Percentiles rank a stretch among this genome's conserved stretches.
phyloP scores from a whole-genome alignment of 129 eudicot genomes.

The Tanacetum coccineum region DNA sequence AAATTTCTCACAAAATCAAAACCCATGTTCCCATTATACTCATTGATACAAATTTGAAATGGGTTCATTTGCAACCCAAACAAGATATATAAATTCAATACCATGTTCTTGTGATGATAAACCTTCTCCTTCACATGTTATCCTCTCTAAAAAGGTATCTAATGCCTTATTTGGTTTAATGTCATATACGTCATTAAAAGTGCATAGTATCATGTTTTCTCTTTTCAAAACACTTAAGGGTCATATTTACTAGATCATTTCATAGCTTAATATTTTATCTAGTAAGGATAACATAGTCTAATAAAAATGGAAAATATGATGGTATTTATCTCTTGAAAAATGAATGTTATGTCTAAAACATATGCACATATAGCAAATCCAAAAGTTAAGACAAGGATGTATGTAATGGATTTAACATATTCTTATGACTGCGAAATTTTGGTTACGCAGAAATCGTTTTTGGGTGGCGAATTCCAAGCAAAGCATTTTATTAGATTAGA shows the following conservation, averaged over 20 bases:
- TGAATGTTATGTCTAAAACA: too few relatives aligned
- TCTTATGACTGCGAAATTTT: background rate
- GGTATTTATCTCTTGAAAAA: too few relatives aligned
- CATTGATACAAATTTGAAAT: background rate
- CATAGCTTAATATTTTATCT: too few relatives aligned
- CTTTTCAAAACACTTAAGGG: too few relatives aligned
- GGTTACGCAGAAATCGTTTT: slow-evolving; percentile 29
- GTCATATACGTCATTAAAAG: too few relatives aligned
- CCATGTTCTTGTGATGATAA: slow-evolving; percentile 21
- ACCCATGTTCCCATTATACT: background rate
- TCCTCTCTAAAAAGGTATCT: slow-evolving; percentile 12
- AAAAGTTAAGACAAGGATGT: background rate
- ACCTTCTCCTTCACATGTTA: slow-evolving; percentile 31
- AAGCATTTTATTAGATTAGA: slow-evolving; percentile 34
- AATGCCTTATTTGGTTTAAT: too few relatives aligned
- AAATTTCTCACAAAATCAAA: background rate
- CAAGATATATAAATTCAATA: slow-evolving; percentile 25
- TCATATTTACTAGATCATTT: too few relatives aligned
- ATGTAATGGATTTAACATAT: background rate
- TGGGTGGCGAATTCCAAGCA: slow-evolving; percentile 44
- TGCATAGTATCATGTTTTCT: too few relatives aligned
- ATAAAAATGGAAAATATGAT: too few relatives aligned
- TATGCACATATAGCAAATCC: too few relatives aligned
- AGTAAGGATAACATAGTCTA: too few relatives aligned
- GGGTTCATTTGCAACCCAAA: slow-evolving; percentile 35